Evolutionary conservation across 2,329 filamentous ascomycete species (phyloP).

Genomic region (Trichoderma aggressivum): DNA sequence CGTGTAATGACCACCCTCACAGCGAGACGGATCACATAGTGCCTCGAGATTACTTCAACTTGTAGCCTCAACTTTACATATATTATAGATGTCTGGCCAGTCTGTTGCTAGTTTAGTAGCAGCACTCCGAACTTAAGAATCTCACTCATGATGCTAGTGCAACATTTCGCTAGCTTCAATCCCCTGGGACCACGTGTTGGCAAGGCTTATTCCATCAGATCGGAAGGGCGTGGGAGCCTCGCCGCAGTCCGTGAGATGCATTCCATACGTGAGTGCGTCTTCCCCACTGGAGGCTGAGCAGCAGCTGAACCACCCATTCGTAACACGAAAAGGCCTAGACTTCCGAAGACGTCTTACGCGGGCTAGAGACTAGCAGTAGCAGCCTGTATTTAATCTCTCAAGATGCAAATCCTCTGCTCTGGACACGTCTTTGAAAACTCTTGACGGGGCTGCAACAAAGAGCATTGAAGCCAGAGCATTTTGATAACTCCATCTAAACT

Average conservation of each 20-base stretch:
- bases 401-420: not conserved
- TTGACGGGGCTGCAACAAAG: not conserved
- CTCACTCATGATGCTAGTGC: not conserved
- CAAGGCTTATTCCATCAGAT: not conserved
- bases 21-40: not conserved
- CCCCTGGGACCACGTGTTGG: constrained; percentile 7
- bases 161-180: not conserved
- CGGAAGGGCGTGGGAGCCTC: constrained; percentile 11
- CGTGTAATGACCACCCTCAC: not conserved
- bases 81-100: not conserved
- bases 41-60: not conserved
- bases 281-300: constrained; percentile 11
- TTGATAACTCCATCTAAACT: not conserved
- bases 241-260: constrained; percentile 1
- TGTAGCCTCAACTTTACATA: not conserved
- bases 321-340: not conserved
- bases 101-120: not conserved
- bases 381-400: constrained; percentile 1
- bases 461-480: not conserved
- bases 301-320: constrained; percentile 3
- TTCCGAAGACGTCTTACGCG: not conserved
- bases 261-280: not conserved
- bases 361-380: not conserved
- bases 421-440: not conserved
- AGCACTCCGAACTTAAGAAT: not conserved